Evolutionary conservation across 768 basidiomycete genomes (phyloP).

Genomic region (Amyloporia xantha): DNA sequence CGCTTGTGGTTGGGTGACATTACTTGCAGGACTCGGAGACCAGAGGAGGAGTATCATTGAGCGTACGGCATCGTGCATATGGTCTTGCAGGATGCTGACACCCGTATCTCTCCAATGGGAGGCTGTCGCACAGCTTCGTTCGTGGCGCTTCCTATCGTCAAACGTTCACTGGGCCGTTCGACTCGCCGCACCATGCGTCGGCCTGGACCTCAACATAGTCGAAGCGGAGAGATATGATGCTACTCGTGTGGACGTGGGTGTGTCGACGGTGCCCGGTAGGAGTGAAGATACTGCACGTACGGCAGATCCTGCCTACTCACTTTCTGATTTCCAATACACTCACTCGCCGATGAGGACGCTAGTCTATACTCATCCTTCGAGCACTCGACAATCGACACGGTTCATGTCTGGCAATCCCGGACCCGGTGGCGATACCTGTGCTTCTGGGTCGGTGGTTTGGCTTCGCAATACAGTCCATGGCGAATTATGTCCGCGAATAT

Average conservation of each 20-base stretch:
- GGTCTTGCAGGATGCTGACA: not conserved
- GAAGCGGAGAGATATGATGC: not conserved
- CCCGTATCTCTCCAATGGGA: not conserved
- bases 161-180: not conserved
- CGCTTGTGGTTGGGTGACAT: not conserved
- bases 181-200: not conserved
- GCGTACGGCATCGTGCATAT: conserved; percentile 3
- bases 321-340: not conserved
- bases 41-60: not conserved
- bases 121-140: not conserved
- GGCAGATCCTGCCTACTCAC: not conserved
- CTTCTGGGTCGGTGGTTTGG: not conserved
- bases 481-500: not conserved
- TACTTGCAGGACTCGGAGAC: not conserved
- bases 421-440: not conserved
- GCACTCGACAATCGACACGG: conserved; percentile 4
- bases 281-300: not conserved
- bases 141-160: not conserved
- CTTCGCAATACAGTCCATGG: conserved; percentile 4
- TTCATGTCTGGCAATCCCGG: not conserved
- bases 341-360: not conserved
- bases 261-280: not conserved
- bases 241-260: not conserved
- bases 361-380: conserved; percentile 2
- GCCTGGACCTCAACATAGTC: too few relatives aligned